Base-by-base conservation (phyloP, 768 basidiomycete genomes). In the Amylocystis lapponica region DNA sequence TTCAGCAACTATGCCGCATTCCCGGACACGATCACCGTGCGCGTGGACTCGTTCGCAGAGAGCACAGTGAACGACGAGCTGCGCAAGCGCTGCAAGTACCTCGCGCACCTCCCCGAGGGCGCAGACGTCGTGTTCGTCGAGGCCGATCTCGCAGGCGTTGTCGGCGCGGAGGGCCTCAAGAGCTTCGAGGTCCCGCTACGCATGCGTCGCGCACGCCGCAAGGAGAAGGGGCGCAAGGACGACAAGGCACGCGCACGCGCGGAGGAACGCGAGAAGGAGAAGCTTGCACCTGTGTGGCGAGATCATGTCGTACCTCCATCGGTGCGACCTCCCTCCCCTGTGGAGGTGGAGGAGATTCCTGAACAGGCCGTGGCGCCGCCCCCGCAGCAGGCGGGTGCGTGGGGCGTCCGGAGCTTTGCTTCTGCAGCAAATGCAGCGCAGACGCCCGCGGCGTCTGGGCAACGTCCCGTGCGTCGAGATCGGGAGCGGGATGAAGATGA, bases 121-220 rank as follows among this genome's bases (percentile, higher is more conserved):
- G 83, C 90, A 27, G 94, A 98, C 56, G 90, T 97, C 34, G 84
- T 92, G 19, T 97, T 97, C 63, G 70, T 97, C 41, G 94, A 99
- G 64, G 80, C 90, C 7, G 85, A 95, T 58, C 67, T 98, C 14
- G 71, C 75, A 45, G 71, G 69, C 6, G 86, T 94, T 27, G 87
- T 97, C 16, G 86, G 90, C 23, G 56, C 59, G 12, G 83, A 83
- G 10, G 82, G 84, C 0, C 61, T 97, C 42, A 83, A 77, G 69
- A 83, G 76, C 45, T 99, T 96, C 54, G 90, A 93, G 56, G 78
- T 76, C 2, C 77, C 88, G 23, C 69, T 99, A 43, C 85, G 79
- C 64, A 75, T 78, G 64, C 81, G 95, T 23, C 72, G 81, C 1
- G 60, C 75, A 9, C 75, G 84, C 50, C 72, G 91, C 51, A 81